These are phyloP conservation scores for Leccinum broughii DNA, from an alignment of 768 basidiomycete species.

Conservation along the genomic window DNA sequence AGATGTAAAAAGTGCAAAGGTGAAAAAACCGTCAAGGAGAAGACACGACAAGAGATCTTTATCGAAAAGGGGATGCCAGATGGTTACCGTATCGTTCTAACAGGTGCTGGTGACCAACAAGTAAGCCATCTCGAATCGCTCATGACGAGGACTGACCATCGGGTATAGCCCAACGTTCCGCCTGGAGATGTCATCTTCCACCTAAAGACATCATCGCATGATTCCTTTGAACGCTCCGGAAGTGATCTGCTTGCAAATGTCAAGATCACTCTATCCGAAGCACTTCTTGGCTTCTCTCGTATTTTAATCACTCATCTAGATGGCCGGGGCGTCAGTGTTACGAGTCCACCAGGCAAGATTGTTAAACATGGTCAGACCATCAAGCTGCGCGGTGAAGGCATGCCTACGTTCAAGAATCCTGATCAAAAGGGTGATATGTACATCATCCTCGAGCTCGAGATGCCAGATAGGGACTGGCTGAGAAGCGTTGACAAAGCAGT, in stretches of 20 bases:
- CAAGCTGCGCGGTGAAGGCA: slow-evolving; percentile 80
- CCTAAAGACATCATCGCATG: slow-evolving; percentile 65
- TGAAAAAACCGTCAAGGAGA: slow-evolving; percentile 78
- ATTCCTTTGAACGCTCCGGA: slow-evolving; percentile 81
- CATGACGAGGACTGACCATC: slow-evolving; percentile 8
- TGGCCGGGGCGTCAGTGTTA: slow-evolving; percentile 83
- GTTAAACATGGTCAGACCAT: slow-evolving; percentile 75
- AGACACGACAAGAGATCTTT: slow-evolving; percentile 83
- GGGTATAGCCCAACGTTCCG: slow-evolving; percentile 73
- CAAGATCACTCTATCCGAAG: slow-evolving; percentile 89
- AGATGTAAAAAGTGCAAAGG: slow-evolving; percentile 98
- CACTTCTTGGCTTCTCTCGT: slow-evolving; percentile 91
- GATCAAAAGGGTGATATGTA: slow-evolving; percentile 79
- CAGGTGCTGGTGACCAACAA: slow-evolving; percentile 91
- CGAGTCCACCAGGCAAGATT: slow-evolving; percentile 73
- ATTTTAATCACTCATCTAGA: slow-evolving; percentile 91
- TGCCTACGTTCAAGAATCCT: slow-evolving; percentile 73
- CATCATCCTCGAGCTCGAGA: slow-evolving; percentile 82
- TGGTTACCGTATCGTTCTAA: slow-evolving; percentile 79
- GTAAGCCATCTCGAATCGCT: slow-evolving; percentile 39
- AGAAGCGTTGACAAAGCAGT: slow-evolving; percentile 62
- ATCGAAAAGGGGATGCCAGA: slow-evolving; percentile 87
- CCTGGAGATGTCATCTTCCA: slow-evolving; percentile 91
- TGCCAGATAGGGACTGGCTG: slow-evolving; percentile 83
- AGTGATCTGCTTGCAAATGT: slow-evolving; percentile 79